Conservation (phyloP, 2,329 filamentous ascomycete genomes). For the Verticillium zaregamsianum region DNA sequence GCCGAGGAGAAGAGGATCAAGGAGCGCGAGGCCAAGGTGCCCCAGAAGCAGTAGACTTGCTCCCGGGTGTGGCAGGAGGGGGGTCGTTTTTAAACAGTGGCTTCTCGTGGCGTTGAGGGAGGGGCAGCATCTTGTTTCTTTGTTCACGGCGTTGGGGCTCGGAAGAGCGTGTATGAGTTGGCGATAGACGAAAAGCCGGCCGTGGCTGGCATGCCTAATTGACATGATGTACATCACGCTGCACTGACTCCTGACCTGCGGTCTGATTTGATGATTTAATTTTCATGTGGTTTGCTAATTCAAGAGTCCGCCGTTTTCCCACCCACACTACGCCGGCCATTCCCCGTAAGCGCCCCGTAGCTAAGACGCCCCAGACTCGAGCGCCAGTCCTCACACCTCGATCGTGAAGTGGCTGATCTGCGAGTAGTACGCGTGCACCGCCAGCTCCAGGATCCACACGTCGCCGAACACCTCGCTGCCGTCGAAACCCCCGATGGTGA, state of each 20-base stretch:
- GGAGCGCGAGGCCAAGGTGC: slow-evolving; percentile 27
- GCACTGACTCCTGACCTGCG: not conserved
- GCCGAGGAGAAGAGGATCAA: slow-evolving; percentile 65
- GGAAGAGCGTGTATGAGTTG: not conserved
- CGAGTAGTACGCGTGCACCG: slow-evolving; percentile 67
- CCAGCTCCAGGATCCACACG: slow-evolving; percentile 63
- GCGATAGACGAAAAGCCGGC: not conserved
- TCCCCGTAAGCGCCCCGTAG: no score
- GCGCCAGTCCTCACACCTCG: slow-evolving; percentile 43
- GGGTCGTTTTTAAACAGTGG: no score
- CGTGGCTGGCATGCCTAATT: not conserved
- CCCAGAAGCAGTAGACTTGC: not conserved
- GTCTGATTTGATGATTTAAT: not conserved
- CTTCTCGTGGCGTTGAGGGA: not conserved
- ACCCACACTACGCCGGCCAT: no score
- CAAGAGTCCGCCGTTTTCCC: not conserved
- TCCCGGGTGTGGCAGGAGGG: no score
- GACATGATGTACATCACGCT: not conserved
- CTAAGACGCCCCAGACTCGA: no score
- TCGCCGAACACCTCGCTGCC: slow-evolving; percentile 65
- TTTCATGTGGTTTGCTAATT: not conserved
- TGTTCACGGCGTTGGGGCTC: not conserved
- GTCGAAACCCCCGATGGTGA: slow-evolving; percentile 65
- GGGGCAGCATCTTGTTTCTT: not conserved
- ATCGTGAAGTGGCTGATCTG: slow-evolving; percentile 71